Percentiles rank a stretch among this genome's conserved stretches.
phyloP scores from a whole-genome alignment of 1,284 basidiomycete species.

The Amylostereum chailletii region DNA sequence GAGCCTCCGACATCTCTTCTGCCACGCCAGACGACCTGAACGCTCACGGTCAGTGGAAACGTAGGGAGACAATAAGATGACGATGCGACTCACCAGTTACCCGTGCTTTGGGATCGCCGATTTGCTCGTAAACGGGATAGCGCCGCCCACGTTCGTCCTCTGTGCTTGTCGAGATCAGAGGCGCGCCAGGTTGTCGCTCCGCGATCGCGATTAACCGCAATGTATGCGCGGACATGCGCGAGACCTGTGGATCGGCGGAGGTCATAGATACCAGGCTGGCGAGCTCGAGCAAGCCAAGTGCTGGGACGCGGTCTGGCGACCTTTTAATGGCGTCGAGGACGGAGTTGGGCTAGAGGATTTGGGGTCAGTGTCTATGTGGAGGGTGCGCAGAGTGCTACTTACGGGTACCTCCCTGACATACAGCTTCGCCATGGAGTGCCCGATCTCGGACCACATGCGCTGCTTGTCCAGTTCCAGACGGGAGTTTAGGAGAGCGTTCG shows the following conservation, averaged over 20 bases:
- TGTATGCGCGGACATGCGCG: constrained; percentile 57
- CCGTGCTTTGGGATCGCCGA: constrained; percentile 64
- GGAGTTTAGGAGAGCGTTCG: constrained; percentile 46
- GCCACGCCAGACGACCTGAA: constrained; percentile 62
- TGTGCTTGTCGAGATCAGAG: constrained; percentile 35
- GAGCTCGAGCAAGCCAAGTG: constrained; percentile 61
- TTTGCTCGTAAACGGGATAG: constrained; percentile 65
- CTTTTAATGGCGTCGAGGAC: constrained; percentile 25
- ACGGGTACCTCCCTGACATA: constrained; percentile 12
- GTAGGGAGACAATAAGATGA: background rate
- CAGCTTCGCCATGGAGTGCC: constrained; percentile 40
- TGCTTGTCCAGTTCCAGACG: constrained; percentile 54
- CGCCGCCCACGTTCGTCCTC: constrained; percentile 60
- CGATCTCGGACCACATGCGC: constrained; percentile 57
- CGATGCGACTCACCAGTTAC: constrained; percentile 47
- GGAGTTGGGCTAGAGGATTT: constrained; percentile 2
- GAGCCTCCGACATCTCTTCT: constrained; percentile 72
- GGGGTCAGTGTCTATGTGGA: background rate
- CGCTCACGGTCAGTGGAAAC: constrained; percentile 4
- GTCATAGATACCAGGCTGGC: constrained; percentile 63
- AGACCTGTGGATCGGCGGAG: constrained; percentile 57
- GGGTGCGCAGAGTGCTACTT: background rate
- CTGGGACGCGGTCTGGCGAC: constrained; percentile 42
- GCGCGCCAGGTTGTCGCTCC: constrained; percentile 51
- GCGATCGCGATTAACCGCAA: constrained; percentile 58